Evolutionary conservation across 768 basidiomycete genomes (phyloP).

Genomic region (Obba rivulosa): DNA sequence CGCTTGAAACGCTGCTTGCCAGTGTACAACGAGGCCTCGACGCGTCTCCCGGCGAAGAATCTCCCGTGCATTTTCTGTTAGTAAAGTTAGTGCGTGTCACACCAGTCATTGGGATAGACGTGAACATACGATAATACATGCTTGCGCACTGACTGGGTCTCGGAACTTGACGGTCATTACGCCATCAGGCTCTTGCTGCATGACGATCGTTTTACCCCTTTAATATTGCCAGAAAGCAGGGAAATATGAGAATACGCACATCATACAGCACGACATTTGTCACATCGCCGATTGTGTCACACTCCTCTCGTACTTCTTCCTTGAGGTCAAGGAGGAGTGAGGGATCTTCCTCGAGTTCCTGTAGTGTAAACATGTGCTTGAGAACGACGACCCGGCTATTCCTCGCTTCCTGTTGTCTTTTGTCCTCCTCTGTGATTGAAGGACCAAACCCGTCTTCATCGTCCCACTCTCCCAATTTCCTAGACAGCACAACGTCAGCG

Average conservation of each 20-base stretch:
- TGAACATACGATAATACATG: slow-evolving; percentile 72
- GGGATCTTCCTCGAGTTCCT: slow-evolving; percentile 82
- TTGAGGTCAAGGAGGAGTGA: slow-evolving; percentile 87
- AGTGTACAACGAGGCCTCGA: slow-evolving; percentile 77
- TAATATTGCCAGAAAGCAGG: not conserved
- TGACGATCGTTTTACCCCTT: no score
- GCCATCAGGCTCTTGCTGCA: slow-evolving; percentile 92
- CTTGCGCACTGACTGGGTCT: slow-evolving; percentile 88
- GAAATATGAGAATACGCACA: slow-evolving; percentile 44
- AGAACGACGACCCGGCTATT: slow-evolving; percentile 83
- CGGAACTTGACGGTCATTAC: slow-evolving; percentile 96
- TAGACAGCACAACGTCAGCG: slow-evolving; percentile 24
- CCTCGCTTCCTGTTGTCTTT: slow-evolving; percentile 39
- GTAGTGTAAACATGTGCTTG: slow-evolving; percentile 89
- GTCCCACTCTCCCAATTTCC: slow-evolving; percentile 92
- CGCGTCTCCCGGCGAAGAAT: slow-evolving; percentile 78
- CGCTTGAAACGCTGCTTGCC: slow-evolving; percentile 81
- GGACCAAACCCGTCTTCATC: slow-evolving; percentile 92
- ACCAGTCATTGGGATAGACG: not conserved
- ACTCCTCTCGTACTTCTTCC: slow-evolving; percentile 94
- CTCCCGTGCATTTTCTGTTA: slow-evolving; percentile 92
- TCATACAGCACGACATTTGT: slow-evolving; percentile 95
- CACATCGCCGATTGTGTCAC: slow-evolving; percentile 84
- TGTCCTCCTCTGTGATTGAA: slow-evolving; percentile 50
- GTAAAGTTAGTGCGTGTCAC: not conserved